Evolutionary conservation across 2,329 filamentous ascomycete genomes (phyloP).

Genomic region (Aureobasidium sp.): DNA sequence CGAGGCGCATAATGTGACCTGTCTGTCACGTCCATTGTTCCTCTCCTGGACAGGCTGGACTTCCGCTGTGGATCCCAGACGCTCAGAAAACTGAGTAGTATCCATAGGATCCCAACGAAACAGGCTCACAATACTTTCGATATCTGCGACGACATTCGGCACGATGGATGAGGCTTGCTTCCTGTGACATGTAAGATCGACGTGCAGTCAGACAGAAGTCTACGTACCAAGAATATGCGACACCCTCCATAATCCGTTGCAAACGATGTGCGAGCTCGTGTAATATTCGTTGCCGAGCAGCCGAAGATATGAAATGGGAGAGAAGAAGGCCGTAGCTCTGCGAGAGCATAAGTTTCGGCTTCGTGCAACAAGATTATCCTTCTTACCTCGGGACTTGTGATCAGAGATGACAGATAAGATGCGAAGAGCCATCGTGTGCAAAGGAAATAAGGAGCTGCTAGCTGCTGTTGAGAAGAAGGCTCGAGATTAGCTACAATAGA

Average conservation of each 20-base stretch:
- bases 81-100: background rate
- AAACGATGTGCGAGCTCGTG: constrained; percentile 72
- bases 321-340: constrained; percentile 61
- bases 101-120: constrained; percentile 38
- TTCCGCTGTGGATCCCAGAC: too few relatives aligned
- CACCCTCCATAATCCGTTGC: constrained; percentile 55
- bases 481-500: constrained; percentile 65
- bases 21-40: background rate
- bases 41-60: background rate
- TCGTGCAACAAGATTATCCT: background rate
- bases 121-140: constrained; percentile 63
- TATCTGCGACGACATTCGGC: constrained; percentile 56
- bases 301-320: constrained; percentile 87
- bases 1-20: constrained; percentile 54
- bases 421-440: constrained; percentile 90
- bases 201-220: background rate
- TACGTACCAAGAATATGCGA: constrained; percentile 61
- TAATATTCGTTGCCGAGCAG: constrained; percentile 69
- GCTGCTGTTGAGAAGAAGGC: constrained; percentile 62
- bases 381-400: constrained; percentile 79
- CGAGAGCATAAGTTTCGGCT: constrained; percentile 27
- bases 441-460: constrained; percentile 68
- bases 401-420: constrained; percentile 72
- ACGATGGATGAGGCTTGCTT: constrained; percentile 57
- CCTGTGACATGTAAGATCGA: constrained; percentile 31